Percentiles rank a stretch among this genome's conserved stretches.
Evolutionary conservation across 768 basidiomycete species (phyloP).

Genomic region (Exsudoporus frostii): DNA sequence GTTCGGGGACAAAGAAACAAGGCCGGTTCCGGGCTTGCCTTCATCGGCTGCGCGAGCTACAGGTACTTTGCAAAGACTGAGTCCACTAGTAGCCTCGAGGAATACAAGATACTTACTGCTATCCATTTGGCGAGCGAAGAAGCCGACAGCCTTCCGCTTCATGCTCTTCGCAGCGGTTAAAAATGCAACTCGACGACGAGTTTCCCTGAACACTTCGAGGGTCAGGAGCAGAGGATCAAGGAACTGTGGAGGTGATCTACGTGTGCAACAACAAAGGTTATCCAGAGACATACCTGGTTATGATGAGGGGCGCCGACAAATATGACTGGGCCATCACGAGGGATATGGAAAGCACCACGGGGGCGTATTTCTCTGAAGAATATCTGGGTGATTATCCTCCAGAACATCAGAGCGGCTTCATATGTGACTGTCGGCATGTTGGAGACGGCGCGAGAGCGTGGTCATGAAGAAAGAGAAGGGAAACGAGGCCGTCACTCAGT

Average conservation of each 20-base stretch:
- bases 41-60: slow-evolving; percentile 89
- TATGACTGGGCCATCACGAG: slow-evolving; percentile 84
- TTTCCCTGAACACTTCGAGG: slow-evolving; percentile 83
- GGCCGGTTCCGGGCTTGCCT: slow-evolving; percentile 72
- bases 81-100: slow-evolving; percentile 1
- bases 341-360: slow-evolving; percentile 92
- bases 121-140: slow-evolving; percentile 78
- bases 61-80: slow-evolving; percentile 58
- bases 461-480: slow-evolving; percentile 9
- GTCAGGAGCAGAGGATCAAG: slow-evolving; percentile 85
- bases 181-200: slow-evolving; percentile 77
- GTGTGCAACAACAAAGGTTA: slow-evolving; percentile 6
- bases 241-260: slow-evolving; percentile 53
- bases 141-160: slow-evolving; percentile 74
- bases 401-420: slow-evolving; percentile 79
- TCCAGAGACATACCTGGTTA: slow-evolving; percentile 63
- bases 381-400: slow-evolving; percentile 81
- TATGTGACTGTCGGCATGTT: slow-evolving; percentile 42
- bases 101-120: slow-evolving; percentile 58
- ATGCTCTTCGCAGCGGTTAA: slow-evolving; percentile 89
- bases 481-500: background rate
- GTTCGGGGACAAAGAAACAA: slow-evolving; percentile 62
- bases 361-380: slow-evolving; percentile 97
- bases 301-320: slow-evolving; percentile 92
- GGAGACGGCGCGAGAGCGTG: background rate